phyloP scores from a whole-genome alignment of 2,329 filamentous ascomycete genomes.

The Eurotiales sp. region DNA sequence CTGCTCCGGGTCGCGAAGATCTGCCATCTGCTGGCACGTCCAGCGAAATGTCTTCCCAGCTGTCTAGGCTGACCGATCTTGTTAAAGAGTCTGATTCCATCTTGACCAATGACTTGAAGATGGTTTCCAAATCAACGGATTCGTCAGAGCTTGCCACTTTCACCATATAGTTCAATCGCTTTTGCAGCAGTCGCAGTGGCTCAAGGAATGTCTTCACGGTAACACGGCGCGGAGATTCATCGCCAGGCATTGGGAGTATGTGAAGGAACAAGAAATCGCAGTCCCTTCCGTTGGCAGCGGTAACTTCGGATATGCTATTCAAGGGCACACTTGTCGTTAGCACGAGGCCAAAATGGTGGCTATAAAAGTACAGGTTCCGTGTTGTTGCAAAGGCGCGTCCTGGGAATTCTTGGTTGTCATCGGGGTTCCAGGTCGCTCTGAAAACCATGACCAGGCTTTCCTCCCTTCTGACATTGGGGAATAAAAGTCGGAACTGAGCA shows the following conservation, averaged over 20 bases:
- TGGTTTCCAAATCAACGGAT: conserved; percentile 63
- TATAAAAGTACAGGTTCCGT: conserved; percentile 91
- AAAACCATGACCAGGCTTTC: conserved; percentile 91
- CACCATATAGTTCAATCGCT: conserved; percentile 79
- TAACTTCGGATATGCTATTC: conserved; percentile 78
- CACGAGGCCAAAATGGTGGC: conserved; percentile 86
- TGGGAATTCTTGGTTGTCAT: conserved; percentile 71
- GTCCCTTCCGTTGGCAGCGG: conserved; percentile 80
- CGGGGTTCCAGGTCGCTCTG: conserved; percentile 80
- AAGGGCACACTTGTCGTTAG: conserved; percentile 75
- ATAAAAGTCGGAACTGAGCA: conserved; percentile 87
- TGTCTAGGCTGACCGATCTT: conserved; percentile 72
- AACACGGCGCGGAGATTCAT: conserved; percentile 65
- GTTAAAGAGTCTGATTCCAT: conserved; percentile 62
- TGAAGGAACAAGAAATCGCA: conserved; percentile 92
- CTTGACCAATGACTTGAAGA: conserved; percentile 68
- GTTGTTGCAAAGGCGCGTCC: conserved; percentile 85
- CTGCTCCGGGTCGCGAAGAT: conserved; percentile 37
- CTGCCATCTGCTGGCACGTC: conserved; percentile 59
- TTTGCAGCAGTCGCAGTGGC: conserved; percentile 74
- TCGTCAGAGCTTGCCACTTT: conserved; percentile 72
- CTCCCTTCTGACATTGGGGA: conserved; percentile 70
- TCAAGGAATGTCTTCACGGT: conserved; percentile 93
- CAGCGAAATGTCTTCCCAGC: conserved; percentile 79
- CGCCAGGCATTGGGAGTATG: conserved; percentile 60